Evolutionary conservation across 2,329 filamentous ascomycete species (phyloP).

Genomic region (Pseudogymnoascus sp.): DNA sequence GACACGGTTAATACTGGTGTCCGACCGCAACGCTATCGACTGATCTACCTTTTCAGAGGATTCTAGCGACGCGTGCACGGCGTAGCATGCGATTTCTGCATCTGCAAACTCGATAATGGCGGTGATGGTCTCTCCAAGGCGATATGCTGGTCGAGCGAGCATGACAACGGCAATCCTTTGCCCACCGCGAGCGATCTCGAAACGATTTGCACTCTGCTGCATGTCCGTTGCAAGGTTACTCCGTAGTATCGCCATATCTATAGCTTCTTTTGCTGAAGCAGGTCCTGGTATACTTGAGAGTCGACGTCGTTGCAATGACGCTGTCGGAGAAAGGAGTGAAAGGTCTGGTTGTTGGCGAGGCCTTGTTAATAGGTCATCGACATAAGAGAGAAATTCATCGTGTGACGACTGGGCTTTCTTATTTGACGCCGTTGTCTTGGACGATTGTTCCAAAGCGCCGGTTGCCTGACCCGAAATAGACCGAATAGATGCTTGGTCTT

Average conservation of each 20-base stretch:
- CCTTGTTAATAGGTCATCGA: conserved; percentile 63
- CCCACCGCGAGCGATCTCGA: conserved; percentile 91
- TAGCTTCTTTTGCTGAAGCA: conserved; percentile 69
- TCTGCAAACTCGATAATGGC: conserved; percentile 77
- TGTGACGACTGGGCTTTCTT: conserved; percentile 34
- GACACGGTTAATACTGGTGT: conserved; percentile 77
- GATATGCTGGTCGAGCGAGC: conserved; percentile 79
- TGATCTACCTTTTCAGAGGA: conserved; percentile 77
- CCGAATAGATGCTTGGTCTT: conserved; percentile 58
- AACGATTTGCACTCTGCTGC: conserved; percentile 82
- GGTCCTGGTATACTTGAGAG: conserved; percentile 49
- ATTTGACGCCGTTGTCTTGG: conserved; percentile 16
- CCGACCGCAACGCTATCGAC: conserved; percentile 73
- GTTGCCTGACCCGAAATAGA: conserved; percentile 19
- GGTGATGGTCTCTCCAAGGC: conserved; percentile 79
- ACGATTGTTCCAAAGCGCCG: conserved; percentile 16
- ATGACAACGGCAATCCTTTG: conserved; percentile 84
- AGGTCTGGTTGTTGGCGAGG: conserved; percentile 46
- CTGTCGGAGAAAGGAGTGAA: conserved; percentile 67
- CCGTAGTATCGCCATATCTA: conserved; percentile 82
- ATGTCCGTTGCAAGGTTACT: conserved; percentile 62
- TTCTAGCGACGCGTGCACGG: conserved; percentile 76
- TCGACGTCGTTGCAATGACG: conserved; percentile 46
- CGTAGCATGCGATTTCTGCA: conserved; percentile 75
- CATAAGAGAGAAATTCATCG: conserved; percentile 67